Evolutionary conservation across 164 flowering plant species (phyloP).

Genomic region (Sextonia rubra): DNA sequence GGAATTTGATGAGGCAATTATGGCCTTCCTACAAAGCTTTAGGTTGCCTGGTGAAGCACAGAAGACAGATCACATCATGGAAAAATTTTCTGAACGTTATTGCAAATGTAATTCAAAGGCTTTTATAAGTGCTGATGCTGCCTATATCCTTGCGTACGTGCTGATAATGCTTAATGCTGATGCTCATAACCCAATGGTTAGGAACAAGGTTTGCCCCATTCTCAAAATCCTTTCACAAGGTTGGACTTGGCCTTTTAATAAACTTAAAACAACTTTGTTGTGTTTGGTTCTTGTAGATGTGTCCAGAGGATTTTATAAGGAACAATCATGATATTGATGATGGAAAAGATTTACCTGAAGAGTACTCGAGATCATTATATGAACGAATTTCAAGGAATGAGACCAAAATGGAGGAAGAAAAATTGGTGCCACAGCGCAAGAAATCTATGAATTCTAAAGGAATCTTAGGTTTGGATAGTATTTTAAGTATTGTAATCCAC

Average conservation of each 20-base stretch:
- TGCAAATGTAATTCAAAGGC: conserved; percentile 95
- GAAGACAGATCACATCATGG: conserved; percentile 98
- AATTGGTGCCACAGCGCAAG: conserved; percentile 65
- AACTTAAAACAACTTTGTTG: conserved; percentile 1
- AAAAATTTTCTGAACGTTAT: conserved; percentile 95
- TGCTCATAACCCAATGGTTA: conserved; percentile 97
- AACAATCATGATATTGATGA: conserved; percentile 99
- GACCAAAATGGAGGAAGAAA: conserved; percentile 95
- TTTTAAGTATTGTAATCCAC: conserved; percentile 86
- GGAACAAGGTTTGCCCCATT: conserved; percentile 68
- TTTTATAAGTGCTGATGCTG: conserved; percentile 96
- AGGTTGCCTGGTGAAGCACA: conserved; percentile 99
- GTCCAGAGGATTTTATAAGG: conserved; percentile 94
- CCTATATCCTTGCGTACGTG: conserved; percentile 96
- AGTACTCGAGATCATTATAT: conserved; percentile 82
- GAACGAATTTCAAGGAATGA: conserved; percentile 88
- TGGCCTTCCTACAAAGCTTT: conserved; percentile 81
- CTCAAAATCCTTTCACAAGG: not conserved
- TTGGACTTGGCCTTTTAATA: conserved; percentile 1
- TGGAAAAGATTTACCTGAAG: conserved; percentile 97
- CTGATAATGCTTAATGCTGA: conserved; percentile 97
- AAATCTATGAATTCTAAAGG: conserved; percentile 73
- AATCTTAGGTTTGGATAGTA: conserved; percentile 83
- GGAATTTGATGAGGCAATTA: conserved; percentile 97
- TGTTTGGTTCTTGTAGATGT: conserved; percentile 63